A percentile compares a stretch with the other conserved stretches of the same genome.
Evolutionary conservation across 2,329 filamentous ascomycete species (phyloP).

Genomic region (Geosmithia flava): DNA sequence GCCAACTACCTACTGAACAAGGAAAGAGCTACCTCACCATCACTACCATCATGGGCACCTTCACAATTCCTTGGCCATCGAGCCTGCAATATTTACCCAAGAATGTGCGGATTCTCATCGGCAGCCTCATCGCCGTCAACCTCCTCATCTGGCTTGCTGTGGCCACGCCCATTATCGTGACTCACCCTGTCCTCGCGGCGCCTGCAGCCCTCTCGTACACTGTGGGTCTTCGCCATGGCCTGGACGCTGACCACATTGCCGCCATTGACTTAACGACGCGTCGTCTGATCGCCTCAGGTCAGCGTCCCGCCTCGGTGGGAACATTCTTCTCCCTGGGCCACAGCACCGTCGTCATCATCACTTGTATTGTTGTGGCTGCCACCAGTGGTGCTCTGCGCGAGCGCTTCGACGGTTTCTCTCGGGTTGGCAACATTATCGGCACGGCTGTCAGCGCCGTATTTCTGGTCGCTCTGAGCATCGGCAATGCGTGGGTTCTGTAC

Average conservation of each 20-base stretch:
- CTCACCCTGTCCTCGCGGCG: constrained; percentile 53
- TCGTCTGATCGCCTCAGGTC: constrained; percentile 72
- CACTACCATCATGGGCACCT: not conserved
- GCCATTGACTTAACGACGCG: constrained; percentile 95
- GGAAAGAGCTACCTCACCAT: not conserved
- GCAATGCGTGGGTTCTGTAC: constrained; percentile 78
- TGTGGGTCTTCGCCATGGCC: constrained; percentile 82
- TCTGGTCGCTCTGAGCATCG: constrained; percentile 66
- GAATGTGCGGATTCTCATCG: constrained; percentile 34
- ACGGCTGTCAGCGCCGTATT: constrained; percentile 78
- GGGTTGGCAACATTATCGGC: constrained; percentile 78
- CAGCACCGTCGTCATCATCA: constrained; percentile 84
- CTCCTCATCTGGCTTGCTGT: constrained; percentile 39
- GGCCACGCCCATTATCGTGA: constrained; percentile 35
- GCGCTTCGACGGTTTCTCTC: constrained; percentile 68
- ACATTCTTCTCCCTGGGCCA: constrained; percentile 92
- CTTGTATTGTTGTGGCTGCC: constrained; percentile 82
- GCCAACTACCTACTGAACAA: not conserved
- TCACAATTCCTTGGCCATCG: not conserved
- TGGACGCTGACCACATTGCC: constrained; percentile 81
- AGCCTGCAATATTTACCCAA: constrained; percentile 16
- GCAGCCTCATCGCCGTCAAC: constrained; percentile 37
- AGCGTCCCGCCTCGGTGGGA: constrained; percentile 80
- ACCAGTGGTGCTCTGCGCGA: constrained; percentile 74
- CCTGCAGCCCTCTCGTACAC: constrained; percentile 80